phyloP scores from a whole-genome alignment of 176 grass and related monocot genomes.

The Carex scoparia region DNA sequence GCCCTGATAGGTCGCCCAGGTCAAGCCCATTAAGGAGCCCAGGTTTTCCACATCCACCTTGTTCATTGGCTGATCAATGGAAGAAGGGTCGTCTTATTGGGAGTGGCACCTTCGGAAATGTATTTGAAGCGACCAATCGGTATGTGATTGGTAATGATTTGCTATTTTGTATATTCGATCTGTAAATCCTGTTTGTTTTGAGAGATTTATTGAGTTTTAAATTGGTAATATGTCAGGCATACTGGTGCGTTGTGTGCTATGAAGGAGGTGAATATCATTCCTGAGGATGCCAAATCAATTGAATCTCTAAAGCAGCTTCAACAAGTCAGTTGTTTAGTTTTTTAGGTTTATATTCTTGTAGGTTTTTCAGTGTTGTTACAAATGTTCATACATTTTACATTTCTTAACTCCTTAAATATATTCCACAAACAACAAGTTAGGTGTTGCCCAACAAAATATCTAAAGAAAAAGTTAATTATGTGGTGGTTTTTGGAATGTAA shows the following conservation, averaged over 20 bases:
- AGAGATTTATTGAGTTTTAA: neutral
- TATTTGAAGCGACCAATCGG: slow-evolving; percentile 90
- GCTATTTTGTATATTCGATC: neutral
- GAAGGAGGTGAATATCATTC: slow-evolving; percentile 99
- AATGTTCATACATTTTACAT: neutral
- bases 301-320: slow-evolving; percentile 85
- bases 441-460: neutral
- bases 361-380: neutral
- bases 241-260: slow-evolving; percentile 98
- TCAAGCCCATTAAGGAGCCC: slow-evolving; percentile 43
- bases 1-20: slow-evolving; percentile 45
- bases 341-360: neutral
- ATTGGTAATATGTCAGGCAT: slow-evolving; percentile 46
- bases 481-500: neutral
- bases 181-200: slow-evolving; percentile 27
- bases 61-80: slow-evolving; percentile 61
- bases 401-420: slow-evolving; percentile 19
- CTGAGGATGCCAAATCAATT: slow-evolving; percentile 77
- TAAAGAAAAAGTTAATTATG: slow-evolving; percentile 7
- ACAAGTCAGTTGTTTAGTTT: slow-evolving; percentile 45
- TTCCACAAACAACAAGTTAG: neutral
- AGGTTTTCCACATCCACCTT: slow-evolving; percentile 55
- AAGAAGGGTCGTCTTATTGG: slow-evolving; percentile 85
- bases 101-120: slow-evolving; percentile 93
- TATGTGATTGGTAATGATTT: slow-evolving; percentile 33